Evolutionary conservation across 805 yeast genomes (phyloP).

Genomic region (Millerozyma miso): DNA sequence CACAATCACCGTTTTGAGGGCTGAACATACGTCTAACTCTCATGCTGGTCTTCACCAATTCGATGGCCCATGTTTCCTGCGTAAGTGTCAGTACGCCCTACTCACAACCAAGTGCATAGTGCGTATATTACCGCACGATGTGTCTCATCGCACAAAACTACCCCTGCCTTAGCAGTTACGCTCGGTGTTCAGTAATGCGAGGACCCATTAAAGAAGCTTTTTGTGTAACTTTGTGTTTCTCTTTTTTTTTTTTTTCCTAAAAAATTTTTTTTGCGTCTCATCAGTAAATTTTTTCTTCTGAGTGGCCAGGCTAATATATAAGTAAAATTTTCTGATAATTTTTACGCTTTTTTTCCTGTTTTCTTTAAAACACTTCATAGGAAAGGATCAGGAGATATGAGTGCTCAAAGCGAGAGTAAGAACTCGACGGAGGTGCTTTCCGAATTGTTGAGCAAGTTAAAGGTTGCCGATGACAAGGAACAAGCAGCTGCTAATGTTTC

Average conservation of each 20-base stretch:
- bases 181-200: not conserved
- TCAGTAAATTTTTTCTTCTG: constrained; percentile 4
- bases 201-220: not conserved
- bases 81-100: too few species aligned
- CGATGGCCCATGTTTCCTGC: too few species aligned
- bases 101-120: too few species aligned
- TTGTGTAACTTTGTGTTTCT: not conserved
- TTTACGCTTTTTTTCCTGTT: constrained; percentile 10
- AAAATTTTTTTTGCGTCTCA: not conserved
- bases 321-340: constrained; percentile 4
- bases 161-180: too few species aligned
- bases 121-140: too few species aligned
- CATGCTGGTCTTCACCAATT: too few species aligned
- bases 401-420: constrained; percentile 56
- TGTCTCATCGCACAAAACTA: too few species aligned
- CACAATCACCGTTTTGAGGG: too few species aligned
- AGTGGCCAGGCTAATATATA: constrained; percentile 5
- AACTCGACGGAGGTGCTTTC: constrained; percentile 77
- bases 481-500: constrained; percentile 87
- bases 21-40: too few species aligned
- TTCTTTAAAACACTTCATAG: constrained; percentile 18
- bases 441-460: constrained; percentile 88
- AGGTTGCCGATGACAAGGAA: constrained; percentile 87
- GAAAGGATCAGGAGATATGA: constrained; percentile 28
- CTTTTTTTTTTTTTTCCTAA: not conserved